Conservation (phyloP, 768 basidiomycete species). For the Naganishia antarctica region DNA sequence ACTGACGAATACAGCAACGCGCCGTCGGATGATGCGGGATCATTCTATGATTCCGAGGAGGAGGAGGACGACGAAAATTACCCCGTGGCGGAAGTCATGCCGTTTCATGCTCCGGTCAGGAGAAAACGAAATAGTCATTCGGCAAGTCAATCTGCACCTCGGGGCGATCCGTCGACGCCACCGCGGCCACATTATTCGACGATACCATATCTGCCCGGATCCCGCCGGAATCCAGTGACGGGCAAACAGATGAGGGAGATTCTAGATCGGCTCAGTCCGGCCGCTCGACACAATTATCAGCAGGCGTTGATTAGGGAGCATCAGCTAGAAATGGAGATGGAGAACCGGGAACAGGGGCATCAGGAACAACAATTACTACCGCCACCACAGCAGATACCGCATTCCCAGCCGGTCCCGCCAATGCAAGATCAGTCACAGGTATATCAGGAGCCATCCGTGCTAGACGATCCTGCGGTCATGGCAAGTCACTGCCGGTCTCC, state of each 20-base stretch:
- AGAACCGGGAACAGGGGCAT: background rate
- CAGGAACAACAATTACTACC: background rate
- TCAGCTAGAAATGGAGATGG: slow-evolving; percentile 10
- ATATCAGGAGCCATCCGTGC: background rate
- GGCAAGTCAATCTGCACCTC: background rate
- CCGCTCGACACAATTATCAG: slow-evolving; percentile 10
- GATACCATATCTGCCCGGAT: background rate
- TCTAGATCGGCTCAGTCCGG: slow-evolving; percentile 1
- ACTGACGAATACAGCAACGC: background rate
- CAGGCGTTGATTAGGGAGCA: slow-evolving; percentile 13
- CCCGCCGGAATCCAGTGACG: background rate
- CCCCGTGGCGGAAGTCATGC: background rate
- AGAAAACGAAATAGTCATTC: background rate
- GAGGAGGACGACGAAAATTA: slow-evolving; percentile 17
- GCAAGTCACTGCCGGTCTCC: background rate
- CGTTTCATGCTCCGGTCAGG: background rate
- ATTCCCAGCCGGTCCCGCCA: background rate
- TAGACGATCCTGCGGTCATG: slow-evolving; percentile 39
- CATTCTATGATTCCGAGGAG: slow-evolving; percentile 23
- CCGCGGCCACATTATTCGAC: background rate
- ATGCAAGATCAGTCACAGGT: background rate
- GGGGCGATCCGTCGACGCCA: background rate
- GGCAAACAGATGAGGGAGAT: slow-evolving; percentile 14
- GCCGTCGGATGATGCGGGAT: background rate
- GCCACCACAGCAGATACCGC: background rate